Evolutionary conservation across 1,139 yeast genomes (phyloP), one percentile per base, ranked within the genome.

Genomic region (Protomyces lactucae-debilis): DNA sequence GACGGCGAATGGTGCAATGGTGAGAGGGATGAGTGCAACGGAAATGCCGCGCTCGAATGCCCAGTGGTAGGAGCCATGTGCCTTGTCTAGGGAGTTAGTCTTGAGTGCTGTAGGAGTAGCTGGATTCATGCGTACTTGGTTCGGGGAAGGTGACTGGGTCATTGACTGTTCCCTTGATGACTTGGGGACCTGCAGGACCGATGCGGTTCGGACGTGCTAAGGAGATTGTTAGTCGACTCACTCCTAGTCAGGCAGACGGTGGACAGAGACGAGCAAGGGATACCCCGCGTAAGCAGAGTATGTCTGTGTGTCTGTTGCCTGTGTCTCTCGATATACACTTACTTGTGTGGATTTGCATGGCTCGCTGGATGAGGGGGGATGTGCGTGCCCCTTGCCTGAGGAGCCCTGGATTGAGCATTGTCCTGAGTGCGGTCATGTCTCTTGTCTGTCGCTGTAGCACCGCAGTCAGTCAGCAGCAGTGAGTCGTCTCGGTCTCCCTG

Each of bases 1-100:
- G 46, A 85, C 80, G 39, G 86, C 82, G 68, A 91, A 83, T 6
- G 98, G 97, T 2, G 87, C 78, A 66, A 85, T 77, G 5, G 85
- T 77, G 68, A 92, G 78, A 28, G 98, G 98, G n/a, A 88, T 80
- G 73, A 91, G 76, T 0, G 87, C 82, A 25, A 85, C 75, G 8
- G 92, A 82, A 14, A 88, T 78, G 5, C 83, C 72, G 70, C 91
- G 82, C 75, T 92, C 97, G 72, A 86, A 84, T 14, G 90, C 78
- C 97, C 97, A 91, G 79, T 91, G 97, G 74, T 83, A 85, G 3
- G 96, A 85, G 37, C 97, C 97, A 72, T 88, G 92, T 69, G 80
- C 76, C 71, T 55, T 60, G 59, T 59, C 63, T 59, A 18, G 2
- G 32, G n/a, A 9, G 5, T 16, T 39, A 10, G 21, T 10, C 40